Base-by-base conservation (phyloP, 768 basidiomycete genomes). In the Pleurotus ostreatus region DNA sequence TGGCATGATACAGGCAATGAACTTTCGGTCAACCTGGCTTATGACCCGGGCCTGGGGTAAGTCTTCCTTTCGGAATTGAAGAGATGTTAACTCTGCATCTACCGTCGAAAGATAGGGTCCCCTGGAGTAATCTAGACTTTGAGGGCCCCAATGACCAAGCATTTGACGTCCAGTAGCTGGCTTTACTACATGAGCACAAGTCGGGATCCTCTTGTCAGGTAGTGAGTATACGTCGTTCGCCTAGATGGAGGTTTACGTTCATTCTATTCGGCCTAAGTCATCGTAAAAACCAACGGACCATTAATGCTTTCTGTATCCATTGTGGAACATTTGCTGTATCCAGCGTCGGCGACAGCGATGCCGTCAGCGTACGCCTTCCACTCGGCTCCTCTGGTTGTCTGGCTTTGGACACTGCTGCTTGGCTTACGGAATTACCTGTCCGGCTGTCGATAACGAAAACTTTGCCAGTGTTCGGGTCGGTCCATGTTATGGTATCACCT, bases 1-100 rank as follows among this genome's bases (percentile, higher is more conserved):
- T 56, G 71, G 65, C 56, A 89, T 68, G 22, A 81, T 68, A 67
- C 93, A 94, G 25, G 85, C 88, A 60, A 98, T 81, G 67, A 95
- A 98, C 71, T 98, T 99, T 59, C 75, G 70, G 69, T 98, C 97
- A 45, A 98, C 83, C 66, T 99, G 97, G 57, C 80, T 82, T 49
- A 98, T 78, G 48, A 94, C 78, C 51, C 66, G 66, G 22, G 88
- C 87, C 23, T 68, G 64, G 16, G 62, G 65, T 38, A 98, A 76
- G 57, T 86, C 82, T 23, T 73, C 70, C 60, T 78, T 80, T 34
- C 67, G 67, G 61, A 89, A 82, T 15, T 71, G 68, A 71, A n/a
- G 72, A 62, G 45, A 63, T 56, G 41, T 45, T 60, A 37, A 7
- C 11, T 41, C 51, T n/a, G 20, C 4, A 38, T 30, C 23, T n/a